Evolutionary conservation across 2,329 filamentous ascomycete species (phyloP), one percentile per base, ranked within the genome.

Genomic region (Pseudogymnoascus sp.): DNA sequence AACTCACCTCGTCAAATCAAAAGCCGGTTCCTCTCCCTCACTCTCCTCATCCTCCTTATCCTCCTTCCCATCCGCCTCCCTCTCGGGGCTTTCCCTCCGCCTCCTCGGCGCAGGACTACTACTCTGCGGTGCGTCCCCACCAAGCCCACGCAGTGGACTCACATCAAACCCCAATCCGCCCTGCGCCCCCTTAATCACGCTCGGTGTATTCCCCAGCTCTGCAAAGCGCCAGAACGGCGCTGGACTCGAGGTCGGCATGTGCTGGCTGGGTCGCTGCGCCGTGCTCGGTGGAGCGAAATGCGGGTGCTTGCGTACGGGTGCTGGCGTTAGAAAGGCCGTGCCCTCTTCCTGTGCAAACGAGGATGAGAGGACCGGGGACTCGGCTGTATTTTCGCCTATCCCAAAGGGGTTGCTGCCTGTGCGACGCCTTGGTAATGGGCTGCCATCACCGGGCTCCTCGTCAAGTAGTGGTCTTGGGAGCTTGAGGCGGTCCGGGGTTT

Each of bases 161-260:
- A 81, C 72, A 64, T 88, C 84, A 63, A 83, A 84, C 68, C 12
- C 78, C 75, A 68, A 79, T 78, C 66, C 68, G n/a, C 49, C 31
- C 33, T 31, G 31, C 31, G 31, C 39, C 63, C 66, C 71, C 23
- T 49, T 49, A 49, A 49, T 49, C 61, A 89, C 77, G 1, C 55
- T 38, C 29, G 90, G 90, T 1, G 89, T 92, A 73, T 86, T 90
- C 26, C 84, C 83, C 64, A 91, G 83, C 67, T 92, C 89, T 41
- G 89, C 86, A 74, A 90, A 94, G 73, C 90, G 92, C 91, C 91
- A 95, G 74, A 95, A 94, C 0, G 90, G 90, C 0, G 91, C 91
- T 0, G 91, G 91, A 33, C 89, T 92, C 68, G 88, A 91, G 52
- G 91, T 92, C 35, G 90, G 89, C 83, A 93, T 91, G 73, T 91